Percentiles rank a stretch among this genome's conserved stretches.
Conservation (phyloP, 2,329 filamentous ascomycete genomes). For the Tolypocladium capitatum region DNA sequence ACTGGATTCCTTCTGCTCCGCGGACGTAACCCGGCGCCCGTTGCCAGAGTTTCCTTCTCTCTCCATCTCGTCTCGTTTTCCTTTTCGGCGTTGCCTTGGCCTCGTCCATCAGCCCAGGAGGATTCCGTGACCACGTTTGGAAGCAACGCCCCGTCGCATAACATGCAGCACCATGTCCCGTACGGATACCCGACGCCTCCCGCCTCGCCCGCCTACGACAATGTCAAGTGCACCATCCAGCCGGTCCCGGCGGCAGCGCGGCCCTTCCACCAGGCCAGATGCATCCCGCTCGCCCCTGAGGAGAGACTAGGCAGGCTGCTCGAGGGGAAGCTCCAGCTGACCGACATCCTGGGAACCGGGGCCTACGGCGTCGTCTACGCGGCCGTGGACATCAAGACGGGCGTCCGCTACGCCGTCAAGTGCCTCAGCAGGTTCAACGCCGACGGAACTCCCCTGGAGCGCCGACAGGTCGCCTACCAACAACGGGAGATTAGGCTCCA, state of each 20-base stretch:
- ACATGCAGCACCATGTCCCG: constrained; percentile 46
- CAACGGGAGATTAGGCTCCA: constrained; percentile 87
- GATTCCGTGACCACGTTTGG: constrained; percentile 9
- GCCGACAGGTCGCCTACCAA: constrained; percentile 79
- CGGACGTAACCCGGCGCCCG: not conserved
- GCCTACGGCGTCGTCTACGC: constrained; percentile 95
- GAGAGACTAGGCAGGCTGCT: constrained; percentile 76
- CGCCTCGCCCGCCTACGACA: constrained; percentile 41
- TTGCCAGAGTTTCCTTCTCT: constrained; percentile 8
- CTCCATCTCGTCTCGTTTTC: not conserved
- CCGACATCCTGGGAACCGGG: constrained; percentile 76
- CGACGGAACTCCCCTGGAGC: constrained; percentile 59
- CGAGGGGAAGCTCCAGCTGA: constrained; percentile 71
- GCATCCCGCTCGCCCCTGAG: constrained; percentile 55
- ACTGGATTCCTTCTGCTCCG: constrained; percentile 1
- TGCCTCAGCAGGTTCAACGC: constrained; percentile 82
- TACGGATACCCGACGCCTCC: constrained; percentile 46
- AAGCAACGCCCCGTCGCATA: constrained; percentile 20
- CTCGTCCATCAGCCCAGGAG: constrained; percentile 9
- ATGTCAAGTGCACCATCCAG: constrained; percentile 29
- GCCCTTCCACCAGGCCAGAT: constrained; percentile 28
- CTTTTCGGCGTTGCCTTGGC: constrained; percentile 1
- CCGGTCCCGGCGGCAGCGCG: constrained; percentile 21
- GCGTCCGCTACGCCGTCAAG: constrained; percentile 85
- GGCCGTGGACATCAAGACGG: constrained; percentile 70